Base-by-base conservation (phyloP, 116 monocot species). In the Zostera marina region DNA sequence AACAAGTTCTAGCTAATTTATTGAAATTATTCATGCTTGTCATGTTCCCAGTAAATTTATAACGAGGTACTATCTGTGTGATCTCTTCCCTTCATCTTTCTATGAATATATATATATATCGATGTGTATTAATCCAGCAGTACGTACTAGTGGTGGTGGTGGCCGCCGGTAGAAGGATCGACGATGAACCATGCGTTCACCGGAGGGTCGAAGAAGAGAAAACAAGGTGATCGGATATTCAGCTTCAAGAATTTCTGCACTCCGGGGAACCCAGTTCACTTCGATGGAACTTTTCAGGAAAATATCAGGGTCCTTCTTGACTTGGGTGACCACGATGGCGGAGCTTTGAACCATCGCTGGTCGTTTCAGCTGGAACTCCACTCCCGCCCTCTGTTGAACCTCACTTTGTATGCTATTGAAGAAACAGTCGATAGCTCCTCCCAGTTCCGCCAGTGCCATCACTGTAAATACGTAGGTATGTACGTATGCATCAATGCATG, bases 291-390 rank as follows among this genome's bases (percentile, higher is more conserved):
- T 7, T 87, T 87, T 53, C 71, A 64, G 44, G 88, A 84, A 66
- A 93, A 87, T 39, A 16, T 87, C 14, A 68, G 53, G 51, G 53
- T 72, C 6, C 79, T 86, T 15, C 67, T 93, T 2, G 65, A 63
- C 39, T 81, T 79, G 38, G 88, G 84, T 6, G 19, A 67, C 38
- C 46, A 61, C 16, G 43, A 56, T 10, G 64, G 64, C 16, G 53
- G 72, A 49, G 22, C 22, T 3, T 32, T 32, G 32, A 32, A 32
- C 24, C 32, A 58, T 20, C 85, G 69, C 41, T 77, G 84, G 76
- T 84, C 81, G 15, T 84, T 93, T 67, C 81, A 68, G 45, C 79
- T 88, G 0, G 84, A 93, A 56, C 56, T 93, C 38, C 64, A 63
- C 26, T 71, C 44, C 40, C 61, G 70, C 54, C 74, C 81, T 17